phyloP scores from a whole-genome alignment of 768 basidiomycete genomes.

The Leccinum variicolor region DNA sequence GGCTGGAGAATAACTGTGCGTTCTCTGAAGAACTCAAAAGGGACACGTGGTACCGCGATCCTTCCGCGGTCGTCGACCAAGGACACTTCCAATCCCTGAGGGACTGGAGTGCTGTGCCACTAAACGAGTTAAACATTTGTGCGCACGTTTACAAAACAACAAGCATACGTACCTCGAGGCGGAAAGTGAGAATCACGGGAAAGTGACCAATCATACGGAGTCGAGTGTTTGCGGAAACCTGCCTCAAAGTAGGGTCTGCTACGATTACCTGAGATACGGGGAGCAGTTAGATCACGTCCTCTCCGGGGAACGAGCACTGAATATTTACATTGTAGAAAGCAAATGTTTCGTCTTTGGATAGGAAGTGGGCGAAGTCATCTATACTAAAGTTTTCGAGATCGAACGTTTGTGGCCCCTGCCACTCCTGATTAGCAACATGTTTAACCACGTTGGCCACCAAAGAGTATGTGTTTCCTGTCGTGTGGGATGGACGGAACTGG shows the following conservation, averaged over 20 bases:
- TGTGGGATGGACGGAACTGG: slow-evolving; percentile 5
- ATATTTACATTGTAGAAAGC: slow-evolving; percentile 3
- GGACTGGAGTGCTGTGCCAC: slow-evolving; percentile 1
- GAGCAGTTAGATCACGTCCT: not conserved
- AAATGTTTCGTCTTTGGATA: not conserved
- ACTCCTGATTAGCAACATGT: too few relatives aligned
- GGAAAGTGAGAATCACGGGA: not conserved
- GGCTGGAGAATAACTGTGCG: not conserved
- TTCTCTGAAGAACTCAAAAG: not conserved
- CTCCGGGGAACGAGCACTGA: not conserved
- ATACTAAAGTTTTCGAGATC: not conserved
- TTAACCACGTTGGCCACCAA: slow-evolving; percentile 7
- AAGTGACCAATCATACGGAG: slow-evolving; percentile 2
- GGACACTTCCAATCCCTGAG: not conserved
- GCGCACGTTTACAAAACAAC: not conserved
- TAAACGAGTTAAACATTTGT: not conserved
- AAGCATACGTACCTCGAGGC: not conserved
- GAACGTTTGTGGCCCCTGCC: not conserved
- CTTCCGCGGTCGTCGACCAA: slow-evolving; percentile 1
- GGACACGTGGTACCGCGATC: not conserved
- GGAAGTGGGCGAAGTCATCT: not conserved
- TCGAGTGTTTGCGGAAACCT: slow-evolving; percentile 3
- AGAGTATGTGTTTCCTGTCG: not conserved
- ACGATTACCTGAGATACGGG: slow-evolving; percentile 1
- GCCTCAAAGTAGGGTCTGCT: slow-evolving; percentile 6